These are phyloP conservation scores for Houttuynia cordata DNA, from an alignment of 164 flowering plant genomes.

Conservation along the genomic window DNA sequence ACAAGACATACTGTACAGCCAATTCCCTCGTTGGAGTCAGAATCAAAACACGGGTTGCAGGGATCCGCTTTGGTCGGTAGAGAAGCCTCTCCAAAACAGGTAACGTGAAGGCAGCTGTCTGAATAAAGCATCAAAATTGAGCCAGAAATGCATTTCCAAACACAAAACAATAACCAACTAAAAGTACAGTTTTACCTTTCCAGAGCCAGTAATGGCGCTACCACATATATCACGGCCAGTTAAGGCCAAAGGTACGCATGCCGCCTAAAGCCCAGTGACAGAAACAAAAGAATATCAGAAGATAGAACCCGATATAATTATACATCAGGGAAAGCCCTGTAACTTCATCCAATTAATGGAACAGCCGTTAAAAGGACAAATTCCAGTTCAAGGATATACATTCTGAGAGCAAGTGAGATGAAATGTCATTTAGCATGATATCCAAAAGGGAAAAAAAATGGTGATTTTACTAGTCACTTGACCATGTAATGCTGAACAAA, in stretches of 20 bases:
- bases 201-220: conserved; percentile 96
- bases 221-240: conserved; percentile 93
- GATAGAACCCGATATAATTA: too few relatives aligned
- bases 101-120: conserved; percentile 92
- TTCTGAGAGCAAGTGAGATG: too few relatives aligned
- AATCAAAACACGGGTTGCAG: conserved; percentile 72
- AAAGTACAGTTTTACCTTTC: conserved; percentile 49
- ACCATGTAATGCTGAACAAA: too few relatives aligned
- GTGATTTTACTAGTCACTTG: too few relatives aligned
- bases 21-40: conserved; percentile 96
- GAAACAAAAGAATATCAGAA: too few relatives aligned
- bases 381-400: too few relatives aligned
- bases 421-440: too few relatives aligned
- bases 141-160: too few relatives aligned
- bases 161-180: background rate
- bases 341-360: too few relatives aligned
- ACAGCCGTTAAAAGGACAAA: too few relatives aligned
- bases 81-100: conserved; percentile 84
- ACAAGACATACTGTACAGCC: conserved; percentile 78
- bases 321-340: too few relatives aligned
- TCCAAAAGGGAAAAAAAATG: too few relatives aligned
- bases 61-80: conserved; percentile 70
- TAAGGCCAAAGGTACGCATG: conserved; percentile 79
- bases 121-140: background rate
- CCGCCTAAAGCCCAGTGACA: conserved; percentile 43